Evolutionary conservation across 2,329 filamentous ascomycete genomes (phyloP).

Genomic region (Trichoderma polysporum): DNA sequence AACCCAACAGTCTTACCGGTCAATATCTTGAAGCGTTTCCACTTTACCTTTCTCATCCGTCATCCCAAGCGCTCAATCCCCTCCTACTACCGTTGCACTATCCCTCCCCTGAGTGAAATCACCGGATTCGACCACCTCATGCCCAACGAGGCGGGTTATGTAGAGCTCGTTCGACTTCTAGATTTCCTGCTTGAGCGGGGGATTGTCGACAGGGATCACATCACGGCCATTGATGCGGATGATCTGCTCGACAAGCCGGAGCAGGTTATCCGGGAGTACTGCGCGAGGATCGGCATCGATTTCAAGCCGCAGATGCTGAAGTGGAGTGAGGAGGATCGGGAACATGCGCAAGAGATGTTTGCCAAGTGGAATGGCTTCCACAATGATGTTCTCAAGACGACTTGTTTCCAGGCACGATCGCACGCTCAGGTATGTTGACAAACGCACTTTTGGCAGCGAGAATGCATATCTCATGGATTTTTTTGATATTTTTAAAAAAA

Average conservation of each 20-base stretch:
- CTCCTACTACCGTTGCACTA: constrained; percentile 90
- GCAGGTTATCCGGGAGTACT: constrained; percentile 74
- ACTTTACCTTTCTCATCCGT: constrained; percentile 95
- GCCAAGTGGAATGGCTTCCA: constrained; percentile 98
- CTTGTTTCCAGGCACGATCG: constrained; percentile 67
- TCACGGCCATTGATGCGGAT: constrained; percentile 90
- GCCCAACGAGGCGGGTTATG: constrained; percentile 85
- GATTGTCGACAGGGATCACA: constrained; percentile 68
- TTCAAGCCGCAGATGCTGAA: constrained; percentile 76
- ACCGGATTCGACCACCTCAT: constrained; percentile 88
- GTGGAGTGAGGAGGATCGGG: constrained; percentile 77
- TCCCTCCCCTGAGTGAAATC: constrained; percentile 77
- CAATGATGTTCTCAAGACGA: constrained; percentile 87
- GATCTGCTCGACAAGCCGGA: constrained; percentile 86
- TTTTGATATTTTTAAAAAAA: too few species aligned
- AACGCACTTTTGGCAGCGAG: too few species aligned
- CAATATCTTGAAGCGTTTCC: constrained; percentile 73
- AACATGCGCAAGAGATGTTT: constrained; percentile 72
- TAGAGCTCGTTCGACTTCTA: constrained; percentile 81
- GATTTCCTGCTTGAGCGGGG: constrained; percentile 73
- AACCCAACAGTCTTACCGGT: constrained; percentile 86
- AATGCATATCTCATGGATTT: too few species aligned
- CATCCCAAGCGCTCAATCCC: constrained; percentile 91
- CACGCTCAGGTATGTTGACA: constrained; percentile 55
- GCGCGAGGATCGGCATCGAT: constrained; percentile 74